Percentiles rank a stretch among this genome's conserved stretches.
Evolutionary conservation across 1,139 yeast genomes (phyloP).

Genomic region (Blastobotrys petasosporus): DNA sequence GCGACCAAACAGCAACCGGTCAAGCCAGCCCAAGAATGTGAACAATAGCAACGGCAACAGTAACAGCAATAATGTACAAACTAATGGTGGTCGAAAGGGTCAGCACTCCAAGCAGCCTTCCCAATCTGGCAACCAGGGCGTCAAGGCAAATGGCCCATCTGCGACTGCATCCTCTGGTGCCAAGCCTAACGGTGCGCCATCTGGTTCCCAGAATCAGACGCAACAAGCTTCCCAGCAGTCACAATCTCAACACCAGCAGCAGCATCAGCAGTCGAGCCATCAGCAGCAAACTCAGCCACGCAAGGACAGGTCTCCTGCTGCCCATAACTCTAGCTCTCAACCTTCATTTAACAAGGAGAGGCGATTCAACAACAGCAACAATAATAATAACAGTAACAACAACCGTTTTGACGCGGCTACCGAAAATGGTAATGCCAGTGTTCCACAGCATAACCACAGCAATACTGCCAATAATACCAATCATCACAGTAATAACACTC

Average conservation of each 20-base stretch:
- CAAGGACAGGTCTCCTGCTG: too few relatives aligned
- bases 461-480: not conserved
- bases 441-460: not conserved
- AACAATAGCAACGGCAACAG: conserved; percentile 17
- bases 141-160: not conserved
- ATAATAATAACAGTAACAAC: not conserved
- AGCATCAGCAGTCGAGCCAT: too few relatives aligned
- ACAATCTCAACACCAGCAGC: not conserved
- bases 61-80: conserved; percentile 14
- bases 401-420: not conserved
- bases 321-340: too few relatives aligned
- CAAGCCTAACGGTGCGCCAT: not conserved
- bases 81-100: conserved; percentile 7
- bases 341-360: too few relatives aligned
- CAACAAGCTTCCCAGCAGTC: not conserved
- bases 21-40: not conserved
- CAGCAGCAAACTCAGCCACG: too few relatives aligned
- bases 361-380: conserved; percentile 1
- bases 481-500: conserved; percentile 5
- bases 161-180: not conserved
- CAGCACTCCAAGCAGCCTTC: conserved; percentile 7
- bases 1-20: too few relatives aligned
- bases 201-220: not conserved
- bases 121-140: not conserved
- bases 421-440: conserved; percentile 1